Evolutionary conservation across 257 asterid genomes (phyloP), one percentile per base, ranked within the genome.

Genomic region (Echium plantagineum): DNA sequence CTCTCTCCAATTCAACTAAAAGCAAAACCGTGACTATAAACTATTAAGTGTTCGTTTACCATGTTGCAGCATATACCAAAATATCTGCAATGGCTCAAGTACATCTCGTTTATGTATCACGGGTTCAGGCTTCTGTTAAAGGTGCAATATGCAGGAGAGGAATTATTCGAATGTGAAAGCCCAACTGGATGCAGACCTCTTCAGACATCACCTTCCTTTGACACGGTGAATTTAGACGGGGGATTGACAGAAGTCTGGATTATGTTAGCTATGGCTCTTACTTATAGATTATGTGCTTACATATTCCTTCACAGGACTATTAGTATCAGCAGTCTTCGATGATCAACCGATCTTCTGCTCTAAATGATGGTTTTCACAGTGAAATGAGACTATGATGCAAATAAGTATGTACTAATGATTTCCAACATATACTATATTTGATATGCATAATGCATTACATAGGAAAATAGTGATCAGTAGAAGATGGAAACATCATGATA

Each of bases 171-270:
- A 67, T 91, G 98, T 32, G 80, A 60, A 49, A 85, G 90, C 85
- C 30, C 58, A 49, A 75, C 68, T 0, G 98, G 96, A 0, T 91
- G 98, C 63, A 66, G 79, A 59, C 73, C 57, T 9, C 80, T 91
- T 62, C 98, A 87, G 67, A 90, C 68, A 67, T 90, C 98, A 19
- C 96, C 98, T 22, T 81, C 96, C 5, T 90, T 90, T 57, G 96
- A 85, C 78, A 87, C 96, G 0, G 79, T 87, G 9, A 67, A 77
- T 49, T 73, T 91, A 66, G 71, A 66, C 55, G 96, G 96, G 12
- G 98, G 95, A 54, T 59, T 85, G 20, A 63, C 66, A 55, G 96
- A 91, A 75, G 90, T 87, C 55, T 91, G 96, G 98, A 76, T 88
- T 47, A 46, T 91, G 12, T 30, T 85, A 57, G 94, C 83, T 13